phyloP scores from a whole-genome alignment of 768 basidiomycete species.

The Kwoniella dendrophila region DNA sequence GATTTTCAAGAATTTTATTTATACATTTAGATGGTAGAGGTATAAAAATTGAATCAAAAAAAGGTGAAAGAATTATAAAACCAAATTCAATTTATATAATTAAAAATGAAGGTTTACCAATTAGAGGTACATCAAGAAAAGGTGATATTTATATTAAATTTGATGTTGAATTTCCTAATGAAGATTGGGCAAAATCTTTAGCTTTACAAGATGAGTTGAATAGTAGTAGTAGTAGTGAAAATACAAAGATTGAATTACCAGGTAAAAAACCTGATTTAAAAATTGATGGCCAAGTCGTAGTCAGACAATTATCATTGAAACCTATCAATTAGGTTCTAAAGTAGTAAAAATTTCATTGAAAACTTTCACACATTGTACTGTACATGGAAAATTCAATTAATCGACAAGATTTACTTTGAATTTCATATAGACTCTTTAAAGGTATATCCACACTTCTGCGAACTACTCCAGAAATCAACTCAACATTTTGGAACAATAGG shows the following conservation, averaged over 20 bases:
- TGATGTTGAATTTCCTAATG: constrained; percentile 83
- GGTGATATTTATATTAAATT: constrained; percentile 83
- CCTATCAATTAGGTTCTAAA: constrained; percentile 22
- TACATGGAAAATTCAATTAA: no score
- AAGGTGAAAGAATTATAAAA: constrained; percentile 64
- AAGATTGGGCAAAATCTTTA: constrained; percentile 71
- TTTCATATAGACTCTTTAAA: no score
- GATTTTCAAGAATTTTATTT: constrained; percentile 88
- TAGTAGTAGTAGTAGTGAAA: not conserved
- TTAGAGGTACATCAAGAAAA: constrained; percentile 60
- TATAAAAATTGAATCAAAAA: constrained; percentile 72
- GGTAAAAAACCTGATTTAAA: constrained; percentile 19
- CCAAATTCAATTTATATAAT: constrained; percentile 73
- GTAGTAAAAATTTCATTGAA: no score
- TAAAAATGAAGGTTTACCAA: constrained; percentile 87
- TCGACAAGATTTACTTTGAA: no score
- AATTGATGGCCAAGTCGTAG: constrained; percentile 1
- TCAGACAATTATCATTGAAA: constrained; percentile 10
- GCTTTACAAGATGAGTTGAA: not conserved
- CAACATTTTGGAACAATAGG: no score
- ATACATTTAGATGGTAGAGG: constrained; percentile 92
- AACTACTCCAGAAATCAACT: no score
- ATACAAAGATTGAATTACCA: constrained; percentile 14
- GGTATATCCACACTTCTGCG: no score
- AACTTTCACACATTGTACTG: no score